These are phyloP conservation scores for Lolium perenne DNA, from an alignment of 176 grass and related monocot genomes.

Conservation along the genomic window DNA sequence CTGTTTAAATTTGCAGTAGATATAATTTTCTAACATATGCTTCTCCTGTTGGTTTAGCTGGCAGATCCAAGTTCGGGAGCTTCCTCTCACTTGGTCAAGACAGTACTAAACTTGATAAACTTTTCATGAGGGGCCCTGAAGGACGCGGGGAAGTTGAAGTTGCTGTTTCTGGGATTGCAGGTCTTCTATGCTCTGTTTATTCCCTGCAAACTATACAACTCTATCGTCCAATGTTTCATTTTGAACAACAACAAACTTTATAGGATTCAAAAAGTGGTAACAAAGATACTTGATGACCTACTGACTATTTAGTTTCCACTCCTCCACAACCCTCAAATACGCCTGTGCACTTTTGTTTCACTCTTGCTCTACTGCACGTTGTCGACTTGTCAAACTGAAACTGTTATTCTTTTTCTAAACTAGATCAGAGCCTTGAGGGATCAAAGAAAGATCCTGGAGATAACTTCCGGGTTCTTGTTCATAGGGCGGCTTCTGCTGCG, in stretches of 20 bases:
- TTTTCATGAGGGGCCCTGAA: constrained; percentile 93
- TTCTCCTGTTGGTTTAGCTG: constrained; percentile 46
- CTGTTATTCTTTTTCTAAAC: constrained; percentile 14
- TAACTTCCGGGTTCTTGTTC: constrained; percentile 67
- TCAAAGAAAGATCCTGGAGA: constrained; percentile 60
- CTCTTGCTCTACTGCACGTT: constrained; percentile 22
- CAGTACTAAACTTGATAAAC: constrained; percentile 69
- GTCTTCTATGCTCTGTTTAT: constrained; percentile 38
- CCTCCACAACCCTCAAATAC: not conserved
- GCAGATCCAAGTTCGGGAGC: constrained; percentile 79
- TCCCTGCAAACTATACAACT: not conserved
- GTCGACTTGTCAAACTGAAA: constrained; percentile 7
- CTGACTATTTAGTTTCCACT: not conserved
- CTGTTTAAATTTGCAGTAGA: not conserved
- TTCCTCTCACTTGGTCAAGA: constrained; percentile 77
- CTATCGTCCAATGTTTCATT: not conserved
- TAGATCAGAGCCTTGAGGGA: constrained; percentile 72
- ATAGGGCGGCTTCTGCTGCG: constrained; percentile 75
- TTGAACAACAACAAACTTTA: not conserved
- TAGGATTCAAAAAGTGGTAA: not conserved
- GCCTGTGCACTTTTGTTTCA: not conserved
- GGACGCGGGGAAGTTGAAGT: constrained; percentile 99
- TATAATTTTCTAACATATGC: constrained; percentile 12
- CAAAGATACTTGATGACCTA: not conserved
- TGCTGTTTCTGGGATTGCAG: constrained; percentile 89